Evolutionary conservation across 192 early-diverging fungal genomes (phyloP).

Genomic region (Umbelopsis isabellina): DNA sequence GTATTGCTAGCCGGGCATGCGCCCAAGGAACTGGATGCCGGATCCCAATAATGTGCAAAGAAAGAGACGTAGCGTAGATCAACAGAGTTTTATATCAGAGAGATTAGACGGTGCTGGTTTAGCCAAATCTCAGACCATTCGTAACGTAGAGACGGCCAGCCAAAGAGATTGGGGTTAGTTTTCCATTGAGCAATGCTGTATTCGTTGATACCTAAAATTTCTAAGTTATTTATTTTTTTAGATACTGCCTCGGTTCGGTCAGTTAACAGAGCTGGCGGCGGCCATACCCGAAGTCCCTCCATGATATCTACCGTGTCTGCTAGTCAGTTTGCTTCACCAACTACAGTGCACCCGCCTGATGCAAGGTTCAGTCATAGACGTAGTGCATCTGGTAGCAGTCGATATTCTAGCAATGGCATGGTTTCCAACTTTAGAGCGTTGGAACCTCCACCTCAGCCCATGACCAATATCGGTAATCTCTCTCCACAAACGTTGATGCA

Average conservation of each 20-base stretch:
- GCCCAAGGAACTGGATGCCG: slow-evolving; percentile 13
- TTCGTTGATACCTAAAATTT: background rate
- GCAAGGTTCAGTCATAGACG: background rate
- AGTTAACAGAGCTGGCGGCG: background rate
- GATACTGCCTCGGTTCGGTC: slow-evolving; percentile 1
- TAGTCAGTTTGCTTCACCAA: background rate
- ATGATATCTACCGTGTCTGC: slow-evolving; percentile 6
- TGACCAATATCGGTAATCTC: slow-evolving; percentile 25
- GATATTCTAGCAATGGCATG: slow-evolving; percentile 35
- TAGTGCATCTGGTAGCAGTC: slow-evolving; percentile 21
- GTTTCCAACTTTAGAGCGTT: slow-evolving; percentile 37
- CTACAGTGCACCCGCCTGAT: background rate
- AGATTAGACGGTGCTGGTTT: slow-evolving; percentile 11
- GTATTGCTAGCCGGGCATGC: background rate
- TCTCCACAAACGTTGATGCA: slow-evolving; percentile 24
- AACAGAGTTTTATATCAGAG: background rate
- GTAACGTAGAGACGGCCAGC: background rate
- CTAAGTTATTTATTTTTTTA: background rate
- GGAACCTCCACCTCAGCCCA: slow-evolving; percentile 33
- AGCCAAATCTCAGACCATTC: background rate
- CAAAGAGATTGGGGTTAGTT: slow-evolving; percentile 15
- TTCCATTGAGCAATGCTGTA: background rate
- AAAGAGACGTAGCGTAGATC: slow-evolving; percentile 5
- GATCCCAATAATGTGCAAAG: slow-evolving; percentile 1
- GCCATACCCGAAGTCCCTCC: slow-evolving; percentile 4